phyloP scores from a whole-genome alignment of 805 yeast species.

The Suhomyces prunicola region DNA sequence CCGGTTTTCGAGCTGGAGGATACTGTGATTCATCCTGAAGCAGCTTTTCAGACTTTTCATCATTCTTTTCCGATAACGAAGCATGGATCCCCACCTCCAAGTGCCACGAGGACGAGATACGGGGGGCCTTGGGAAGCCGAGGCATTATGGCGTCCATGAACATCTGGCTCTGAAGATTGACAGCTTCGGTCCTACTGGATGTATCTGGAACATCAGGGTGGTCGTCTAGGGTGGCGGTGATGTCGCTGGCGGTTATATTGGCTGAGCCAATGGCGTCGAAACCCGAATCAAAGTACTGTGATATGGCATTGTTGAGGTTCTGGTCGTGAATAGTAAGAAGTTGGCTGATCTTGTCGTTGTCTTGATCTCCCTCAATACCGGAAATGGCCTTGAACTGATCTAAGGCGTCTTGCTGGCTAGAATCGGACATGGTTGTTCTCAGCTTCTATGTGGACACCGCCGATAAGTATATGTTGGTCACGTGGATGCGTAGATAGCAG shows the following conservation, averaged over 20 bases:
- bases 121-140: constrained; percentile 39
- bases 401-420: constrained; percentile 15
- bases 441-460: not conserved
- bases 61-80: constrained; percentile 20
- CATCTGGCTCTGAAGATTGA: constrained; percentile 27
- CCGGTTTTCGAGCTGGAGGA: constrained; percentile 20
- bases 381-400: constrained; percentile 51
- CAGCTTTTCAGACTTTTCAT: not conserved
- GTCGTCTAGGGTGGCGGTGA: not conserved
- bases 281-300: constrained; percentile 57
- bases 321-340: constrained; percentile 52
- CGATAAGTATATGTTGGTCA: not conserved
- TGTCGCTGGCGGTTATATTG: not conserved
- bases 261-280: constrained; percentile 20
- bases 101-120: constrained; percentile 39
- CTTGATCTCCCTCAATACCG: constrained; percentile 44
- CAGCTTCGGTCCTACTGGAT: constrained; percentile 1
- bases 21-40: not conserved
- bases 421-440: constrained; percentile 1
- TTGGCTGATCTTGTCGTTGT: constrained; percentile 43
- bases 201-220: constrained; percentile 1
- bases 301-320: constrained; percentile 59
- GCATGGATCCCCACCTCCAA: constrained; percentile 40
- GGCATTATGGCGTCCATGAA: constrained; percentile 30
- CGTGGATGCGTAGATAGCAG: not conserved